Evolutionary conservation across 345 rosid genomes (phyloP).

Genomic region (Limnanthes douglasii): DNA sequence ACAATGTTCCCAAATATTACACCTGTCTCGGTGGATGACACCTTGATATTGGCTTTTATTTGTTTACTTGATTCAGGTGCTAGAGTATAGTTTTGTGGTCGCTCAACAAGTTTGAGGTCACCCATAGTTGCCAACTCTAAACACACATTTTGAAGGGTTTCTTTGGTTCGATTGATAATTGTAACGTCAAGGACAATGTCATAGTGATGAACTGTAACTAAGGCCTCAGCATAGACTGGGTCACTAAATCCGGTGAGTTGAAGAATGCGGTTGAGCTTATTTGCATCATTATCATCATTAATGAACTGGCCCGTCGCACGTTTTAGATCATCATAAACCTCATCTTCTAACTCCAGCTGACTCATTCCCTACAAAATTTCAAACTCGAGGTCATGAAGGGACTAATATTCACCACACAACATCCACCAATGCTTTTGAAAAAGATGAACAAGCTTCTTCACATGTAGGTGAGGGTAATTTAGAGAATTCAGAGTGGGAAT

Average conservation of each 20-base stretch:
- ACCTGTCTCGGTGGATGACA: conserved; percentile 96
- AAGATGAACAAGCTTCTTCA: too few species aligned
- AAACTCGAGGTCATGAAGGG: conserved; percentile 1
- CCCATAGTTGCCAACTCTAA: conserved; percentile 98
- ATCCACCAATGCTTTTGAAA: too few species aligned
- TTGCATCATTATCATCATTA: conserved; percentile 87
- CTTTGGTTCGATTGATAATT: conserved; percentile 89
- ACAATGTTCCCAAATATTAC: conserved; percentile 97
- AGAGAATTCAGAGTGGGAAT: too few species aligned
- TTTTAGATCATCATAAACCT: conserved; percentile 91
- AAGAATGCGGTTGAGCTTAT: conserved; percentile 91
- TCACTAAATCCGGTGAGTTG: conserved; percentile 99
- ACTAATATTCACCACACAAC: background rate
- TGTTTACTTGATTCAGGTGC: conserved; percentile 95
- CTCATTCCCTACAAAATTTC: conserved; percentile 96
- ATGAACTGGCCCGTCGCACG: conserved; percentile 98
- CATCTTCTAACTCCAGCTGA: conserved; percentile 98
- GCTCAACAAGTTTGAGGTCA: conserved; percentile 96
- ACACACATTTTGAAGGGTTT: conserved; percentile 95
- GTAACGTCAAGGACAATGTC: conserved; percentile 96
- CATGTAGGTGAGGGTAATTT: too few species aligned
- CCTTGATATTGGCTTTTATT: conserved; percentile 98
- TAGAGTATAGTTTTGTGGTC: conserved; percentile 91
- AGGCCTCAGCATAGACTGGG: conserved; percentile 99
- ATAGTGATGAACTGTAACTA: conserved; percentile 91